These are phyloP conservation scores for Metschnikowia anglica DNA, from an alignment of 805 yeast species.

Conservation along the genomic window DNA sequence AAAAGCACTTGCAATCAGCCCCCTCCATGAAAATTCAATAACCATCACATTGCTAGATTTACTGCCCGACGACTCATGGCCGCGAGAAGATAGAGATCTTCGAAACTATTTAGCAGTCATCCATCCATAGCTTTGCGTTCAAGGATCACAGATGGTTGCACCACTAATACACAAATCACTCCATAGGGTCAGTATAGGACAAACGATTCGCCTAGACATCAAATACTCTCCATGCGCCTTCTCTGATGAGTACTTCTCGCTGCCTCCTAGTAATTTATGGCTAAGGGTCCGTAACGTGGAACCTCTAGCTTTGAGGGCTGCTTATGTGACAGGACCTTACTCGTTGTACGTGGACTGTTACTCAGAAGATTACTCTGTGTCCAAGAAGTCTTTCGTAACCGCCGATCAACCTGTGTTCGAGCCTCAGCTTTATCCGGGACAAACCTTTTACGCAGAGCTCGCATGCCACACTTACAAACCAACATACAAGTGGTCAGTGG, in stretches of 20 bases:
- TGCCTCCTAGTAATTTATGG: constrained; percentile 38
- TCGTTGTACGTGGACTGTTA: constrained; percentile 79
- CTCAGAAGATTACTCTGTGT: constrained; percentile 60
- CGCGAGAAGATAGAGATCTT: neutral
- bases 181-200: constrained; percentile 20
- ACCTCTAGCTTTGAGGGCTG: constrained; percentile 70
- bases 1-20: neutral
- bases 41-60: too few species aligned
- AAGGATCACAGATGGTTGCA: constrained; percentile 5
- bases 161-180: constrained; percentile 17
- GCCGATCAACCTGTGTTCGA: constrained; percentile 78
- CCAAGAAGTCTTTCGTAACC: constrained; percentile 55
- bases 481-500: constrained; percentile 72
- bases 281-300: constrained; percentile 70
- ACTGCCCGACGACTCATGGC: neutral
- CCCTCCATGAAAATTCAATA: neutral
- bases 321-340: constrained; percentile 87
- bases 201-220: constrained; percentile 16
- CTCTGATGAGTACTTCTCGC: constrained; percentile 17
- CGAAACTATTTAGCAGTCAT: neutral
- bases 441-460: constrained; percentile 56
- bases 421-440: constrained; percentile 70
- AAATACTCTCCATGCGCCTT: constrained; percentile 17
- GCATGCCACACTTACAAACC: constrained; percentile 62
- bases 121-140: neutral